Evolutionary conservation across 2,329 filamentous ascomycete species (phyloP).

Genomic region (Lecanicillium sp.): DNA sequence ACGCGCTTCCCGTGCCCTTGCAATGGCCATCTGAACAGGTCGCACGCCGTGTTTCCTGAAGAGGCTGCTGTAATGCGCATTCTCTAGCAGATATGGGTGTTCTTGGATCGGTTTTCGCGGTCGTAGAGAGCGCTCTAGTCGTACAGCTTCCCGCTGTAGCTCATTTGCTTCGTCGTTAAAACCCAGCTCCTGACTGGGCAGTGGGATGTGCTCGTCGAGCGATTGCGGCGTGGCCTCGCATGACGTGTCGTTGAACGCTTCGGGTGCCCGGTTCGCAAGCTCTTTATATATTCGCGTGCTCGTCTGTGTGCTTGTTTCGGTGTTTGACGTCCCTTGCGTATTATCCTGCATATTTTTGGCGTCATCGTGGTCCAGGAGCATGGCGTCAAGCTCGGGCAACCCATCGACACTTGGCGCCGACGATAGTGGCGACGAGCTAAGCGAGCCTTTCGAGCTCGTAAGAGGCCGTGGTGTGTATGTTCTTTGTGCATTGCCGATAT

Average conservation of each 20-base stretch:
- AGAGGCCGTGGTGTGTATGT: constrained; percentile 8
- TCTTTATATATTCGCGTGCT: not conserved
- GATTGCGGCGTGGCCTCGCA: not conserved
- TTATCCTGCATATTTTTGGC: not conserved
- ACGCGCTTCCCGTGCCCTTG: constrained; percentile 22
- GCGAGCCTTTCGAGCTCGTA: constrained; percentile 12
- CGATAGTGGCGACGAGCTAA: constrained; percentile 30
- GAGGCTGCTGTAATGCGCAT: constrained; percentile 45
- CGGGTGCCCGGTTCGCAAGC: not conserved
- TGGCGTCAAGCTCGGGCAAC: constrained; percentile 18
- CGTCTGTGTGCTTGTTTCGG: not conserved
- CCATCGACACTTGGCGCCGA: constrained; percentile 26
- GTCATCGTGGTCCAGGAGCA: constrained; percentile 5
- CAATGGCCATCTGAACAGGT: constrained; percentile 40
- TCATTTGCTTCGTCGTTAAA: not conserved
- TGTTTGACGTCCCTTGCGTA: constrained; percentile 13
- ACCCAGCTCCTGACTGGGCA: constrained; percentile 12
- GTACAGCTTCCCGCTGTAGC: constrained; percentile 23
- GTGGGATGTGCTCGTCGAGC: not conserved
- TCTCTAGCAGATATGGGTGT: constrained; percentile 53
- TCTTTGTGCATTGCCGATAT: constrained; percentile 9
- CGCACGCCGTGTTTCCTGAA: constrained; percentile 50
- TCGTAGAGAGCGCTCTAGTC: constrained; percentile 45
- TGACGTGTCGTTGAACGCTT: not conserved
- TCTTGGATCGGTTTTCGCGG: constrained; percentile 56